These are phyloP conservation scores for Guyanaporus albipodus DNA, from an alignment of 768 basidiomycete species.

Conservation along the genomic window DNA sequence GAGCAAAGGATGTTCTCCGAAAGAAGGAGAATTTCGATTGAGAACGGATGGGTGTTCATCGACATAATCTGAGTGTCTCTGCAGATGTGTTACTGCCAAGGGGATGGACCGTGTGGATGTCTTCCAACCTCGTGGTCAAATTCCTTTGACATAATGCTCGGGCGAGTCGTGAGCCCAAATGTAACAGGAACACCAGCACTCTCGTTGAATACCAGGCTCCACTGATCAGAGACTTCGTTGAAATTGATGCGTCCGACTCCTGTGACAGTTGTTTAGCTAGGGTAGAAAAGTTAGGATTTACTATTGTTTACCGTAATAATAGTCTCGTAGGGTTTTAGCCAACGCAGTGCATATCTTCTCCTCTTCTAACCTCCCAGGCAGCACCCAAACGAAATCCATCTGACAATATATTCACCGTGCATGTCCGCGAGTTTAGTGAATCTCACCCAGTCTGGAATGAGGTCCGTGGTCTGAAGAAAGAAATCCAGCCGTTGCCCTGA, in stretches of 20 bases:
- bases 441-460: slow-evolving; percentile 5
- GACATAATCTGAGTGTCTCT: slow-evolving; percentile 1
- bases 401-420: neutral
- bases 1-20: neutral
- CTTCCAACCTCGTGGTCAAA: slow-evolving; percentile 4
- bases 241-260: neutral
- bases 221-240: neutral
- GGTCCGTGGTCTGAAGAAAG: neutral
- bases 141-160: neutral
- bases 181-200: neutral
- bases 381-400: slow-evolving; percentile 9
- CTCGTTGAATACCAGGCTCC: neutral
- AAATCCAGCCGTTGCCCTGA: neutral
- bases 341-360: neutral
- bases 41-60: neutral
- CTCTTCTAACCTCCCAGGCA: neutral
- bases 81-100: neutral
- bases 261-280: too few relatives aligned
- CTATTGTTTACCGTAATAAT: slow-evolving; percentile 1
- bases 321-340: neutral
- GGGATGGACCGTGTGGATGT: too few relatives aligned
- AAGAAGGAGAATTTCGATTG: neutral
- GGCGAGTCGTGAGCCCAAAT: neutral
- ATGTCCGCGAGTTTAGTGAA: too few relatives aligned
- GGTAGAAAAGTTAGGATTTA: too few relatives aligned